These are phyloP conservation scores for Fraxinus quadrangulata DNA, from an alignment of 257 asterid genomes.

Conservation along the genomic window DNA sequence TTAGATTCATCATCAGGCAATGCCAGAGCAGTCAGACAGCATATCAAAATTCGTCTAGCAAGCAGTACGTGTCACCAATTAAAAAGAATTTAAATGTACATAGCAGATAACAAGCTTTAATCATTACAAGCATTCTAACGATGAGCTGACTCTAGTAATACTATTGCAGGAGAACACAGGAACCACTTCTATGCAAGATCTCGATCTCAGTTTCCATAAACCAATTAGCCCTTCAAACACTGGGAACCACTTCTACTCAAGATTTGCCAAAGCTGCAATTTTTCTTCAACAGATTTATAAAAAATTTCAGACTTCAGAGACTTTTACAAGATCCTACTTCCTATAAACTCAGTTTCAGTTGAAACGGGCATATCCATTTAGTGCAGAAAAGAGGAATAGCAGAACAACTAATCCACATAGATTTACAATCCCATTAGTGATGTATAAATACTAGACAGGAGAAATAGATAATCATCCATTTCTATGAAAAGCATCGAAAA, in stretches of 20 bases:
- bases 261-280: neutral
- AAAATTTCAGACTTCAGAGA: neutral
- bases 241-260: neutral
- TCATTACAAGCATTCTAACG: neutral
- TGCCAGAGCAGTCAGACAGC: too few relatives aligned
- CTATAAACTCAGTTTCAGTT: neutral
- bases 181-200: neutral
- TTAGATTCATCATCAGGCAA: too few relatives aligned
- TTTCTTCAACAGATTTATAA: neutral
- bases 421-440: neutral
- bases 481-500: conserved; percentile 1
- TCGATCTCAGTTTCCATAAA: neutral
- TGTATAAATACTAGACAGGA: neutral
- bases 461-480: neutral
- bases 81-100: too few relatives aligned
- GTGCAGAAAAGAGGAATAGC: neutral
- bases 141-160: neutral
- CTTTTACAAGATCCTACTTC: neutral
- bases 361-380: neutral
- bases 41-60: neutral
- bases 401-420: neutral
- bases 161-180: neutral
- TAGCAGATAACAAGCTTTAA: too few relatives aligned
- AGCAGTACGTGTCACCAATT: neutral
- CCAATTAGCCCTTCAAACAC: neutral